These are phyloP conservation scores for Kregervanrija pseudodelftensis DNA, from an alignment of 805 yeast species.

Conservation along the genomic window DNA sequence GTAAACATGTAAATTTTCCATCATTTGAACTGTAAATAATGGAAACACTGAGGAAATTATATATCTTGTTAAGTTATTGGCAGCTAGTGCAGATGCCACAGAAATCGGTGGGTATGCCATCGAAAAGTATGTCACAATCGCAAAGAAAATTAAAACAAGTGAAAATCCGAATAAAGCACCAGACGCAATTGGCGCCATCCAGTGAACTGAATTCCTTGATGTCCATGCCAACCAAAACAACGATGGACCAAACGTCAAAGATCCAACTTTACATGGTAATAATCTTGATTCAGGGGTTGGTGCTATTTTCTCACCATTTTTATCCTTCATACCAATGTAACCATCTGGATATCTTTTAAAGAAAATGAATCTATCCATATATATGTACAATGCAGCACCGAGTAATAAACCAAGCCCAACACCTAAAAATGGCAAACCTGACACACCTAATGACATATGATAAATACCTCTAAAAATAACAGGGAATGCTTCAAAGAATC, in stretches of 20 bases:
- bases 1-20: conserved; percentile 55
- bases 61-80: conserved; percentile 76
- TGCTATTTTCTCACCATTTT: conserved; percentile 45
- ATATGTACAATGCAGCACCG: conserved; percentile 47
- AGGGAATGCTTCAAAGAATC: conserved; percentile 75
- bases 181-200: conserved; percentile 71
- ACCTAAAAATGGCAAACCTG: conserved; percentile 66
- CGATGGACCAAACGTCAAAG: conserved; percentile 56
- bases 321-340: conserved; percentile 47
- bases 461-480: conserved; percentile 64
- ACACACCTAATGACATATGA: conserved; percentile 48
- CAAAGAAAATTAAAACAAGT: conserved; percentile 61
- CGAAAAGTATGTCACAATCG: conserved; percentile 61
- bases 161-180: conserved; percentile 80
- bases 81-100: conserved; percentile 86
- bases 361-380: conserved; percentile 39
- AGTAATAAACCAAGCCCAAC: conserved; percentile 60
- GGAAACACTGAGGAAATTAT: conserved; percentile 75
- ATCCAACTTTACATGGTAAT: conserved; percentile 58
- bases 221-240: conserved; percentile 85
- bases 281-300: conserved; percentile 58
- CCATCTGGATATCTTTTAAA: conserved; percentile 60
- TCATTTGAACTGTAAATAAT: conserved; percentile 80
- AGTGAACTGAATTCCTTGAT: conserved; percentile 50
- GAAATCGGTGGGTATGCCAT: conserved; percentile 66